Base-by-base conservation (phyloP, 306 rosid species). In the Acacia confusa region DNA sequence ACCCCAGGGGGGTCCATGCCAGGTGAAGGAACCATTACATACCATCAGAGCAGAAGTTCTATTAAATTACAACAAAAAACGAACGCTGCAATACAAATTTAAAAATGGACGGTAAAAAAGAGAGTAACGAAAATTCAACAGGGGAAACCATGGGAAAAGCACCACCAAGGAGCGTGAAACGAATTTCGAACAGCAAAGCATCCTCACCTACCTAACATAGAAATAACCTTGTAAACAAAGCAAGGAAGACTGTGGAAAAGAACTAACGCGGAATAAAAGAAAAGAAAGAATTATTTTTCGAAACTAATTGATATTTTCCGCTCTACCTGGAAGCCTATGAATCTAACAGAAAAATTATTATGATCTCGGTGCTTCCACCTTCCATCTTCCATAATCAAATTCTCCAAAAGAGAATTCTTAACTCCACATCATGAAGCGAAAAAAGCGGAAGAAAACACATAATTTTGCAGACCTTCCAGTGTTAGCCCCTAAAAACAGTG, bases 141-240 rank as follows among this genome's bases (percentile, higher is more conserved):
- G 38, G 72, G 7, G 79, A 61, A 45, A 47, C 79, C 87, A 74
- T 71, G 76, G 4, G 82, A 75, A 89, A 78, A 75, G 68, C 12
- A 55, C 63, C 76, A 70, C 73, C 78, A 41, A 45, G 68, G 60
- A 74, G 78, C 47, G 65, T 9, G 45, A 76, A 83, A 66, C 67
- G 63, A 75, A 78, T 76, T 82, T 73, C 78, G 79, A 58, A 82
- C 79, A 27, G 77, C 80, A 70, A 43, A 82, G 67, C 85, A 70
- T 55, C 63, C 76, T 77, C 81, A 80, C 80, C 71, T 77, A 86
- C 92, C 92, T 79, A 88, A 80, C 87, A 75, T 72, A 61, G 36
- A 81, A 68, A 71, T 34, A 77, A 50, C 76, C 87, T 77, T 77
- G 67, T 6, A 81, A 72, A 78, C 9, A 64, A 67, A 77, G 84